phyloP scores from a whole-genome alignment of 257 asterid species.

The Agastache rugosa region DNA sequence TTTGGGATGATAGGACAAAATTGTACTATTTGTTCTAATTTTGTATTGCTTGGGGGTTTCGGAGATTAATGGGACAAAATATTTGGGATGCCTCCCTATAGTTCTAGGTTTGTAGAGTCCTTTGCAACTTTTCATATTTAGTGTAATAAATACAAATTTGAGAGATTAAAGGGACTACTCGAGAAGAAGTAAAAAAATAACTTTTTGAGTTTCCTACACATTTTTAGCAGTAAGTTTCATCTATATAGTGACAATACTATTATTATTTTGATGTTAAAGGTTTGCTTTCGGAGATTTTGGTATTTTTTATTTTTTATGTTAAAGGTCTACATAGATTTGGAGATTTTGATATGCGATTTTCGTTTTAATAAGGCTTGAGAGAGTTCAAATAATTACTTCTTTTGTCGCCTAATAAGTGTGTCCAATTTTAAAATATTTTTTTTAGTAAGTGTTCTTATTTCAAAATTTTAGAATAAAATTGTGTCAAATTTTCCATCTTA shows the following conservation, averaged over 20 bases:
- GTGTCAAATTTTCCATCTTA: too few species aligned
- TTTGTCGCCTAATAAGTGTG: too few species aligned
- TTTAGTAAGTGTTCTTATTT: too few species aligned
- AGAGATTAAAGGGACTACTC: neutral
- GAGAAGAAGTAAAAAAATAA: neutral
- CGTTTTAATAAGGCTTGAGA: too few species aligned
- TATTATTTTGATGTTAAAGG: neutral
- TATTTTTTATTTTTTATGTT: neutral
- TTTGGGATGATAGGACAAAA: conserved; percentile 13
- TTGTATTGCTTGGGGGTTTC: neutral
- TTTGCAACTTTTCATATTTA: neutral
- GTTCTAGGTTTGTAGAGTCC: conserved; percentile 1
- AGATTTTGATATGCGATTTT: too few species aligned
- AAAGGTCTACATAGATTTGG: neutral
- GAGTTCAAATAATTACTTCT: too few species aligned
- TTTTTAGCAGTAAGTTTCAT: neutral
- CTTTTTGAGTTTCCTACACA: neutral
- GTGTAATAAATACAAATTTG: neutral
- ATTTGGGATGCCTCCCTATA: neutral
- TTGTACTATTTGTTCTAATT: neutral
- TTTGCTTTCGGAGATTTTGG: too few species aligned
- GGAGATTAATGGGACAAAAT: neutral
- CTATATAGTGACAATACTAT: neutral
- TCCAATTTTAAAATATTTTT: too few species aligned
- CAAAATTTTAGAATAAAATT: too few species aligned